These are phyloP conservation scores for Sporormia fimetaria DNA, from an alignment of 495 filamentous ascomycete genomes.

Conservation along the genomic window DNA sequence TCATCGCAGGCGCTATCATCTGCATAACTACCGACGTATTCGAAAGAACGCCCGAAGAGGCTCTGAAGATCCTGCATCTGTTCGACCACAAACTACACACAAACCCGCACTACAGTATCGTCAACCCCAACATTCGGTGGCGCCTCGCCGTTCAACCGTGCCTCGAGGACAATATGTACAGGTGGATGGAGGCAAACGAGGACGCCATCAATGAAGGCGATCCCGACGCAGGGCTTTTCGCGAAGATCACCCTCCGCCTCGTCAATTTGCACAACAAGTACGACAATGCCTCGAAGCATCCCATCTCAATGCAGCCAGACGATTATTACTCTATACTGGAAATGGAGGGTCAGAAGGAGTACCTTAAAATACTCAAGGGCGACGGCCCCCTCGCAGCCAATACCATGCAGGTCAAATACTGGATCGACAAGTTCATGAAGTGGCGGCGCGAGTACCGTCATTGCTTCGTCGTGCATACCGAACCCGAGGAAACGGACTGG, in stretches of 20 bases:
- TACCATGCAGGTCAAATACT: constrained; percentile 5
- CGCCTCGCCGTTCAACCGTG: constrained; percentile 9
- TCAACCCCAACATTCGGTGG: no score
- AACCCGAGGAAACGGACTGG: constrained; percentile 3
- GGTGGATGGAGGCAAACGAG: no score
- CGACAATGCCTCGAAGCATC: no score
- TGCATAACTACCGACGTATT: constrained; percentile 28
- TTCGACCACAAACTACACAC: constrained; percentile 10
- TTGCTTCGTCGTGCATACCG: constrained; percentile 15
- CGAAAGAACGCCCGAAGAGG: constrained; percentile 11
- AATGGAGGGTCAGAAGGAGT: no score
- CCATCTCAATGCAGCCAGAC: no score
- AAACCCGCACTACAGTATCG: not conserved
- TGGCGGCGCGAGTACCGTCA: constrained; percentile 9
- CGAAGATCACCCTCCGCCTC: not conserved
- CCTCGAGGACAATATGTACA: no score
- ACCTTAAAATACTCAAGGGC: no score
- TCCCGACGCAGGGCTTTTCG: no score
- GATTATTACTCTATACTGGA: not conserved
- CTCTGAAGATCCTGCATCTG: constrained; percentile 12
- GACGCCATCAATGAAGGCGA: no score
- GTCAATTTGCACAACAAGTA: no score
- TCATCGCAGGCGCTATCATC: constrained; percentile 19
- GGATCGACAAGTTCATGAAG: constrained; percentile 1
- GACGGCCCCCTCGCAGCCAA: constrained; percentile 5